Base-by-base conservation (phyloP, 106 monocot species). In the Amphibolis antarctica region DNA sequence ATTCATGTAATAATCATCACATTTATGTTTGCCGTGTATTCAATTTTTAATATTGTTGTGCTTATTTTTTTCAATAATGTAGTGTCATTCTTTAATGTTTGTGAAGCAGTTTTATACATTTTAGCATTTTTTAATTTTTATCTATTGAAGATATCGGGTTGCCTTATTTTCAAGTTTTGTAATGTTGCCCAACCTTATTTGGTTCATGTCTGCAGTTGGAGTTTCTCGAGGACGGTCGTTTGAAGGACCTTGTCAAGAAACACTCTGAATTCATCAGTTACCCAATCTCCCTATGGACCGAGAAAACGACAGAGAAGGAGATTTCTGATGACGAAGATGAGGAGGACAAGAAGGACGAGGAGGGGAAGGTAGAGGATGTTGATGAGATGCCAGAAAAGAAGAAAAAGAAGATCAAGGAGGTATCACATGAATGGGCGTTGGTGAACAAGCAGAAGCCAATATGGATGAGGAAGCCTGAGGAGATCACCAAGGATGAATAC, bases 241-340 rank as follows among this genome's bases (percentile, higher is more conserved):
- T 70, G 4, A 70, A 70, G 60, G 70, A 70, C 30, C 36, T 70
- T 13, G 31, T 70, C 14, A 70, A 70, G 61, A 70, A 70, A 51
- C 70, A 70, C 50, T 75, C 75, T 18, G 75, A 75, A 29, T 75
- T 75, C 30, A 75, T 75, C 46, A 75, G 75, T 47, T 75, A 75
- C 47, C 75, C 75, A 1, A 75, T 75, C 55, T 75, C 75, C 22
- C 62, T 75, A 12, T 75, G 75, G 75, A 75, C 63, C 28, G 75
- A 75, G 63, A 75, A 75, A 62, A 75, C 75, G 10, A 75, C 69
- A 17, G 75, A 75, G 23, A 75, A 75, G 55, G 75, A 75, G 62
- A 64, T 75, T 54, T 75, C 75, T 10, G 75, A 75, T 42, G 75
- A 75, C 25, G 75, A 75, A 20, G 75, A 75, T 53, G 75, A 75